phyloP scores from a whole-genome alignment of 208 protist species.

The Leishmania mexicana region DNA sequence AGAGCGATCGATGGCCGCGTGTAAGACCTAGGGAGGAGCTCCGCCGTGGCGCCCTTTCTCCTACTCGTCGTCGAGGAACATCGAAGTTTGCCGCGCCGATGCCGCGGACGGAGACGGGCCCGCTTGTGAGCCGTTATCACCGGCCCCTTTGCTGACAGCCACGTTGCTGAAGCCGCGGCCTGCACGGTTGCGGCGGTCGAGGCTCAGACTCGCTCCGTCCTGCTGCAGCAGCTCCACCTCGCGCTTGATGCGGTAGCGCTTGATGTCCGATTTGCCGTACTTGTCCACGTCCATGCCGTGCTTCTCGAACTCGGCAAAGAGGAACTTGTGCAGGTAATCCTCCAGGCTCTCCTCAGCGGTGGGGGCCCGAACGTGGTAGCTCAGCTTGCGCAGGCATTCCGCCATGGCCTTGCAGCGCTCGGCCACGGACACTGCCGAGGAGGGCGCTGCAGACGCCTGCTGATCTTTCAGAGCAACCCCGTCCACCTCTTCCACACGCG shows the following conservation, averaged over 20 bases:
- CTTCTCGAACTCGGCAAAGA: slow-evolving; percentile 71
- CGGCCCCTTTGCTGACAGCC: background rate
- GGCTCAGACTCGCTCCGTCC: slow-evolving; percentile 64
- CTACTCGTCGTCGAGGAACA: slow-evolving; percentile 77
- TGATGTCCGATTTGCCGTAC: slow-evolving; percentile 61
- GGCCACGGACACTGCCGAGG: slow-evolving; percentile 26
- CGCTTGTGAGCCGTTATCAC: background rate
- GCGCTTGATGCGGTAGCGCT: slow-evolving; percentile 61
- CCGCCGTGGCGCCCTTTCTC: background rate
- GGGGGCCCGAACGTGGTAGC: slow-evolving; percentile 58
- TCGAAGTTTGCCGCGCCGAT: slow-evolving; percentile 41
- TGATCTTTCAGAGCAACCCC: slow-evolving; percentile 3
- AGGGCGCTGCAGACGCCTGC: background rate
- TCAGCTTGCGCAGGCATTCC: slow-evolving; percentile 66
- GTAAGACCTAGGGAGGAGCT: background rate
- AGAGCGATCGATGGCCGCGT: background rate
- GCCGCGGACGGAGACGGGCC: slow-evolving; percentile 19
- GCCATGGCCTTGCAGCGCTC: slow-evolving; percentile 77
- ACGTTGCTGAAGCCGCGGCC: slow-evolving; percentile 59
- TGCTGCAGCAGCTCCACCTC: slow-evolving; percentile 82
- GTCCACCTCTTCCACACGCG: slow-evolving; percentile 34
- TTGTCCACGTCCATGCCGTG: slow-evolving; percentile 68
- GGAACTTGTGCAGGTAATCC: slow-evolving; percentile 61
- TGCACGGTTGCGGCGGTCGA: slow-evolving; percentile 64
- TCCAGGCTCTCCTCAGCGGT: slow-evolving; percentile 54